Evolutionary conservation across 1,284 basidiomycete genomes (phyloP), one percentile per base, ranked within the genome.

Genomic region (Cutaneotrichosporon arboriforme): DNA sequence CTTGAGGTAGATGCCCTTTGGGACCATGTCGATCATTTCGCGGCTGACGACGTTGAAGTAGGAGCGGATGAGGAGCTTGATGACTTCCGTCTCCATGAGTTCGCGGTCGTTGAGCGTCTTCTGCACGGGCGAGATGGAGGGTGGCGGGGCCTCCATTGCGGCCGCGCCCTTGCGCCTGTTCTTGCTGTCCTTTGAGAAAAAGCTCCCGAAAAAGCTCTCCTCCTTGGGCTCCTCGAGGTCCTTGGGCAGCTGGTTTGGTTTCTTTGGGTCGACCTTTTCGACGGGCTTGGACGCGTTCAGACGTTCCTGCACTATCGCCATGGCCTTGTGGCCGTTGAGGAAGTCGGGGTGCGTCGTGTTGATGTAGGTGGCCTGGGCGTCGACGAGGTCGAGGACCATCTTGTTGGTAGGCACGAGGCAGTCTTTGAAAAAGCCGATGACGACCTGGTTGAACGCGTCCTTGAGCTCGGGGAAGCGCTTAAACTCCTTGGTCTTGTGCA

Each of bases 11-110:
- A 98, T 96, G 35, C 94, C 93, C 76, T 93, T 91, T 17, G 96
- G 96, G 9, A 99, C 89, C 92, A 97, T 97, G 76, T 98, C 96
- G 70, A 97, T 97, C 86, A 98, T 92, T 75, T 97, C 93, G 51
- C 93, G 87, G 81, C 98, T 97, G 59, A 97, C 90, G 61, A 97
- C 90, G 76, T 93, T 91, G 81, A 88, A 96, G 78, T 97, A 96
- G 4, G 89, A 93, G 70, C 86, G 82, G 62, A 94, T 93, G 66
- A 94, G 83, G 41, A 59, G 58, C 46, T 59, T 98, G 83, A 98
- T 98, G 57, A 98, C 93, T 69, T 99, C 96, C 4, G 94, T 97
- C 77, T 99, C 96, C 85, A 97, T 91, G 44, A 87, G 85, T 79
- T 98, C 96, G 55, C 96, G 83, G 66, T 98, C 94, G 67, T 83